Conservation (phyloP, 306 rosid genomes). For the Elaeagnus macrophylla region DNA sequence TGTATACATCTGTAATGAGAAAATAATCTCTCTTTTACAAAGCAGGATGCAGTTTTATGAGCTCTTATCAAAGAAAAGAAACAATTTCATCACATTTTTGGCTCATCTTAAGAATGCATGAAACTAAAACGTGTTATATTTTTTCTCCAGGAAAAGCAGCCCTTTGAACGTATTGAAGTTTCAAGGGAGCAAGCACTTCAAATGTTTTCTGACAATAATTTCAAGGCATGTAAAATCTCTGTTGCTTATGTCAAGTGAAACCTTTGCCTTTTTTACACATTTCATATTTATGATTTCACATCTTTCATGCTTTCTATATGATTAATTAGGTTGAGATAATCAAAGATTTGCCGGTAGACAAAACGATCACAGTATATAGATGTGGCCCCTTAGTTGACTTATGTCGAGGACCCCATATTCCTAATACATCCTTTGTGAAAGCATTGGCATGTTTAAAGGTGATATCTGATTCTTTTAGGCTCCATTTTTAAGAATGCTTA, state of each 20-base stretch:
- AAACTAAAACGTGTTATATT: not conserved
- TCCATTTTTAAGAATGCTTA: conserved; percentile 2
- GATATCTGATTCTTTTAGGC: conserved; percentile 12
- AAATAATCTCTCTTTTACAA: too few species aligned
- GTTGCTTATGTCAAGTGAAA: conserved; percentile 1
- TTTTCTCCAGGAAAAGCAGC: conserved; percentile 62
- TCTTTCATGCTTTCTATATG: conserved; percentile 1
- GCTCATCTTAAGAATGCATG: not conserved
- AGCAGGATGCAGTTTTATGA: too few species aligned
- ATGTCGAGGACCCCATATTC: conserved; percentile 98
- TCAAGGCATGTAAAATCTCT: conserved; percentile 53
- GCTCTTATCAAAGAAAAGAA: too few species aligned
- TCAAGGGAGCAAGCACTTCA: conserved; percentile 78
- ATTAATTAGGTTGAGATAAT: conserved; percentile 78
- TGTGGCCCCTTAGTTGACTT: conserved; percentile 94
- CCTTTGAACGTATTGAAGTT: conserved; percentile 95
- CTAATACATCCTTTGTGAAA: conserved; percentile 90
- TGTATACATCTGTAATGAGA: too few species aligned
- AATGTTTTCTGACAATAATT: conserved; percentile 70
- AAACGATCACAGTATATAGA: conserved; percentile 90
- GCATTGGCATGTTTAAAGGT: conserved; percentile 90
- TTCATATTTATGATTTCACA: conserved; percentile 4
- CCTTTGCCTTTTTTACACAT: conserved; percentile 10
- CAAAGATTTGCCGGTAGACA: conserved; percentile 85
- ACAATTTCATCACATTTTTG: too few species aligned